Evolutionary conservation across 495 filamentous ascomycete genomes (phyloP).

Genomic region (Neurospora sp.): DNA sequence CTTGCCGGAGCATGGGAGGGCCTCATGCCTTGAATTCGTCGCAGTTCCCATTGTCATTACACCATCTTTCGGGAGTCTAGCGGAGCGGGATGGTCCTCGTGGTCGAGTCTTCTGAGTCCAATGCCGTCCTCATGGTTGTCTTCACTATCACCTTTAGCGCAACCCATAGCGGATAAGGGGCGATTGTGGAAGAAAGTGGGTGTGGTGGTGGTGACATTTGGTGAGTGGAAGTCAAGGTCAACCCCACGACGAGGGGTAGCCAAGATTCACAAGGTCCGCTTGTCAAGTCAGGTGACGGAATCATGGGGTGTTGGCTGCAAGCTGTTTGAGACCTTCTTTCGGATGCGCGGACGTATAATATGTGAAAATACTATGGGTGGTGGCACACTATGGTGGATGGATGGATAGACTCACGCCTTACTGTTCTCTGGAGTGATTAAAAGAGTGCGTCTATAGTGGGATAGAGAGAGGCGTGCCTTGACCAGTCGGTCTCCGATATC

Average conservation of each 20-base stretch:
- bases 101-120: background rate
- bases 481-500: background rate
- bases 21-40: background rate
- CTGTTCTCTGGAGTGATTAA: background rate
- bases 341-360: background rate
- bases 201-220: background rate
- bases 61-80: background rate
- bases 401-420: background rate
- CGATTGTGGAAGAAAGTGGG: background rate
- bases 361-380: background rate
- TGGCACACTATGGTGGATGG: background rate
- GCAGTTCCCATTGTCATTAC: background rate
- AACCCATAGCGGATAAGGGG: background rate
- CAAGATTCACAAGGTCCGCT: background rate
- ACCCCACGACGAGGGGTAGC: constrained; percentile 2
- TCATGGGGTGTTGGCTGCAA: background rate
- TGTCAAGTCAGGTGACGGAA: constrained; percentile 1
- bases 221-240: background rate
- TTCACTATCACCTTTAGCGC: background rate
- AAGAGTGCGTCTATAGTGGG: background rate
- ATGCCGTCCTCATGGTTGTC: background rate
- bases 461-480: background rate
- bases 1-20: background rate
- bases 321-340: background rate
- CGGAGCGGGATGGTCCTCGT: background rate